Evolutionary conservation across 2,329 filamentous ascomycete genomes (phyloP).

Genomic region (Teratosphaeria epicoccoides): DNA sequence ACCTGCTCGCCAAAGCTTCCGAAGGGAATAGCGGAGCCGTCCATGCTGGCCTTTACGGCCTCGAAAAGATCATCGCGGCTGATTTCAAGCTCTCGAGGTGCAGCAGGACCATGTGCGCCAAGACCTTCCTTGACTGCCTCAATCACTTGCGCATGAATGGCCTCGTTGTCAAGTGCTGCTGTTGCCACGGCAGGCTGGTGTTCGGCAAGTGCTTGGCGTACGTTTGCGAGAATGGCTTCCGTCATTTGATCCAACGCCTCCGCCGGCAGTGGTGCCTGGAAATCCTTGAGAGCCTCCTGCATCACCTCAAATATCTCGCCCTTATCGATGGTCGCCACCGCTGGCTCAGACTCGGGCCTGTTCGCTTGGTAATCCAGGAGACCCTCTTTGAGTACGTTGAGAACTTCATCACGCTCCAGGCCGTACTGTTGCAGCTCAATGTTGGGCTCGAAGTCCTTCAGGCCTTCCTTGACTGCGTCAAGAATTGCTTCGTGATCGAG

Average conservation of each 20-base stretch:
- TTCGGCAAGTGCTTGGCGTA: constrained; percentile 77
- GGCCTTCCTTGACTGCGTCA: constrained; percentile 76
- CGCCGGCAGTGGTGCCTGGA: constrained; percentile 60
- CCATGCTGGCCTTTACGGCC: constrained; percentile 47
- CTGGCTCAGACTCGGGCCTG: constrained; percentile 34
- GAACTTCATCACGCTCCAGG: constrained; percentile 78
- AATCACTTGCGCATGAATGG: constrained; percentile 46
- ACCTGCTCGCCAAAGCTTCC: constrained; percentile 48
- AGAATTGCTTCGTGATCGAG: constrained; percentile 63
- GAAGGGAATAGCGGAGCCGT: constrained; percentile 42
- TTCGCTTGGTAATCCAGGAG: constrained; percentile 60
- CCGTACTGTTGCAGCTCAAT: constrained; percentile 85
- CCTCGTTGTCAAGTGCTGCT: constrained; percentile 32
- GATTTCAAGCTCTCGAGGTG: constrained; percentile 36
- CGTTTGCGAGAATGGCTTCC: constrained; percentile 73
- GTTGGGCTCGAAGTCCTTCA: constrained; percentile 89
- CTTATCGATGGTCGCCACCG: constrained; percentile 51
- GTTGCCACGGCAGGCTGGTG: constrained; percentile 48
- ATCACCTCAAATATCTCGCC: constrained; percentile 81
- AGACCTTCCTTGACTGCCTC: constrained; percentile 51
- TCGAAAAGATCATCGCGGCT: constrained; percentile 45
- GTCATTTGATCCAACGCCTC: constrained; percentile 56
- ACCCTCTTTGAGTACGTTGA: constrained; percentile 77
- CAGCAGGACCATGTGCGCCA: constrained; percentile 33
- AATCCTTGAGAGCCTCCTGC: constrained; percentile 74